A percentile compares a stretch with the other conserved stretches of the same genome.
phyloP scores from a whole-genome alignment of 371 early-diverging fungal genomes.

The Fennellomyces sp. region DNA sequence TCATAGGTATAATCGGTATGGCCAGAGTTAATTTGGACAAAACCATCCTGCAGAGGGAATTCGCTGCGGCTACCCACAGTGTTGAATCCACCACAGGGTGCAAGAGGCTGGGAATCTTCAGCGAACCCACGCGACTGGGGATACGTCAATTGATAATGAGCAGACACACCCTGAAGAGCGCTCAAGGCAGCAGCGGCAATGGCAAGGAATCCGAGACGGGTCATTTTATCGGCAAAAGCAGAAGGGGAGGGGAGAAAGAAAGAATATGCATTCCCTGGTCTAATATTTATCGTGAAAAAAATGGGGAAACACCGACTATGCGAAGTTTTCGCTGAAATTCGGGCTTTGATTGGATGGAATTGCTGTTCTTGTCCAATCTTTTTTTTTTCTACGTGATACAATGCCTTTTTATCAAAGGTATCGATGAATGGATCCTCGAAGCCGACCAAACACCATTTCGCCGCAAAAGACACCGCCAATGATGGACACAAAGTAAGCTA shows the following conservation, averaged over 20 bases:
- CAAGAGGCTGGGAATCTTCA: constrained; percentile 48
- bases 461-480: neutral
- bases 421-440: neutral
- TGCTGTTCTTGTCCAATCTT: neutral
- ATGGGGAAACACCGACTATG: neutral
- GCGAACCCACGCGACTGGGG: constrained; percentile 58
- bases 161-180: constrained; percentile 20
- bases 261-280: neutral
- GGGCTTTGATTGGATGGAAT: neutral
- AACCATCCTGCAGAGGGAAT: constrained; percentile 53
- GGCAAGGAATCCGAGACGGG: constrained; percentile 11
- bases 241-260: constrained; percentile 5
- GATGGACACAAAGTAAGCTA: neutral
- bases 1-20: constrained; percentile 48
- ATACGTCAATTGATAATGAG: constrained; percentile 55
- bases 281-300: no score
- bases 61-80: constrained; percentile 33
- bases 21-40: constrained; percentile 51
- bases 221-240: neutral
- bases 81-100: constrained; percentile 59
- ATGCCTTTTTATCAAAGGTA: neutral
- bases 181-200: constrained; percentile 1
- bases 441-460: neutral
- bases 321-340: constrained; percentile 7
- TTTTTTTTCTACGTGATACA: no score